phyloP scores from a whole-genome alignment of 2,329 filamentous ascomycete genomes.

The Aspergillus versicolor region DNA sequence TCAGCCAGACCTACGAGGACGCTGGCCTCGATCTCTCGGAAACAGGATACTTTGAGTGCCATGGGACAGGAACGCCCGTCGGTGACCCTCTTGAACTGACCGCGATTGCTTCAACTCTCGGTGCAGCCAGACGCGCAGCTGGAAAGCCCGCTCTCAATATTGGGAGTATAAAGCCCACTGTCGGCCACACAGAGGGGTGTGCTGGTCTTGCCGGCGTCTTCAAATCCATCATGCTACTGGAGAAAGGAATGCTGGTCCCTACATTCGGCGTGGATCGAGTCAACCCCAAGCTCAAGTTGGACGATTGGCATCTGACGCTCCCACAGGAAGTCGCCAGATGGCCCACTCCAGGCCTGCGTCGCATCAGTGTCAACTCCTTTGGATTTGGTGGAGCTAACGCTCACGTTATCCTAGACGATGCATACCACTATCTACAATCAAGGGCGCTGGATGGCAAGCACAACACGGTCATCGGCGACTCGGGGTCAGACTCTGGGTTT shows the following conservation, averaged over 20 bases:
- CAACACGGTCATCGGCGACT: too few relatives aligned
- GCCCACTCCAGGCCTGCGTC: constrained; percentile 5
- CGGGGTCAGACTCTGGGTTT: too few relatives aligned
- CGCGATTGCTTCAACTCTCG: not conserved
- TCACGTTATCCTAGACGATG: constrained; percentile 11
- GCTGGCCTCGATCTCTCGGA: constrained; percentile 17
- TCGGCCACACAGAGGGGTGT: too few relatives aligned
- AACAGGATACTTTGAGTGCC: constrained; percentile 5
- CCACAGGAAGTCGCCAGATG: not conserved
- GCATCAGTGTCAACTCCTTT: constrained; percentile 25
- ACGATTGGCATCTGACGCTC: not conserved
- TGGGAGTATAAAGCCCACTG: too few relatives aligned
- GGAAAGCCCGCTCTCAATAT: too few relatives aligned
- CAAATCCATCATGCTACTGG: too few relatives aligned
- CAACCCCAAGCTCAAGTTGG: not conserved
- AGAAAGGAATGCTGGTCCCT: too few relatives aligned
- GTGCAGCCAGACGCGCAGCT: too few relatives aligned
- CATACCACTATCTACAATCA: too few relatives aligned
- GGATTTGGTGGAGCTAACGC: constrained; percentile 27
- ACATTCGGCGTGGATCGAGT: not conserved
- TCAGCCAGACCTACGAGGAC: constrained; percentile 20
- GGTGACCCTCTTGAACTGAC: constrained; percentile 17
- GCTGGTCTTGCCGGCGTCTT: too few relatives aligned
- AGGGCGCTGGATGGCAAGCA: too few relatives aligned
- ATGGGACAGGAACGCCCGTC: constrained; percentile 40